Conservation (phyloP, 75 land plant genomes). For the Pinus albicaulis region DNA sequence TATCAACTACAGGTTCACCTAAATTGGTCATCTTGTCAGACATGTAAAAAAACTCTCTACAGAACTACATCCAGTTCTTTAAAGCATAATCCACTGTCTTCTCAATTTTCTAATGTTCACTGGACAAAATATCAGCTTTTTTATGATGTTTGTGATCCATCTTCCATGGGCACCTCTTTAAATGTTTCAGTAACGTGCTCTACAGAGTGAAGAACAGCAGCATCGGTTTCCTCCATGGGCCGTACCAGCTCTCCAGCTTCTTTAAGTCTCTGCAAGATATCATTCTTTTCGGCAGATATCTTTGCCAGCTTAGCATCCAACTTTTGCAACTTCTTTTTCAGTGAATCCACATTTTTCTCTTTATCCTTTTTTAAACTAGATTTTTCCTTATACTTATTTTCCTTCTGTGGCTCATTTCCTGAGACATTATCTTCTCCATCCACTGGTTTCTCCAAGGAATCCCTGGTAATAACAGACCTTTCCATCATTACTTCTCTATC, state of each 20-base stretch:
- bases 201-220: background rate
- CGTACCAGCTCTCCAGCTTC: background rate
- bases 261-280: background rate
- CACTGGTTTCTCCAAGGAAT: background rate
- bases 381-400: background rate
- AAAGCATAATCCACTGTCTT: background rate
- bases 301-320: slow-evolving; percentile 4
- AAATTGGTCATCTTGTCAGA: background rate
- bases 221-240: background rate
- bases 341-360: background rate
- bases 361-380: background rate
- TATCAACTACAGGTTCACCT: background rate
- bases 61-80: background rate
- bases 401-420: background rate
- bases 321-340: background rate
- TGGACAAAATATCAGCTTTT: background rate
- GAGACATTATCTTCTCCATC: background rate
- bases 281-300: background rate
- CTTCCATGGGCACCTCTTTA: background rate
- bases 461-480: background rate
- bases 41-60: background rate
- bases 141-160: background rate
- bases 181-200: slow-evolving; percentile 9
- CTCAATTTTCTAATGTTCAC: background rate
- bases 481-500: background rate